Percentiles rank a stretch among this genome's conserved stretches.
Conservation (phyloP, 179 eudicot species). For the Drosera spatulata region DNA sequence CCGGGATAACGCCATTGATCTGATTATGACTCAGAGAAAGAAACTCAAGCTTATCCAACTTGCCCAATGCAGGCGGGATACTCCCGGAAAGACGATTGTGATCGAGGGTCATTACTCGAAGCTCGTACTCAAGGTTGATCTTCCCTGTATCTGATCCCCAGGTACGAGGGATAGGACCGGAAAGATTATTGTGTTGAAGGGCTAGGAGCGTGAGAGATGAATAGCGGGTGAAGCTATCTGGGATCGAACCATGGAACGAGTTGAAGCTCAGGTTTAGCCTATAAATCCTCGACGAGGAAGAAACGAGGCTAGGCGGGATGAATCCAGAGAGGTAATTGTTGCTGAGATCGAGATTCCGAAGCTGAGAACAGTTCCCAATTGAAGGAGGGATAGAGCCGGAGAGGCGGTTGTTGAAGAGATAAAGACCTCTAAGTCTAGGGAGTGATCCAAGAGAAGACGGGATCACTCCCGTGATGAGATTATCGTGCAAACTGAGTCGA, state of each 20-base stretch:
- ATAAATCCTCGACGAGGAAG: conserved; percentile 40
- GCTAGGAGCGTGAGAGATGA: conserved; percentile 44
- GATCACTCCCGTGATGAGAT: conserved; percentile 27
- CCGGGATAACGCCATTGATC: conserved; percentile 36
- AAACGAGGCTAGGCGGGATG: conserved; percentile 32
- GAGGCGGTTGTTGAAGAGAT: conserved; percentile 63
- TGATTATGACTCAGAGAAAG: conserved; percentile 45
- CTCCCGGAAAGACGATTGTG: conserved; percentile 43
- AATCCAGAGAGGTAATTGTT: conserved; percentile 53
- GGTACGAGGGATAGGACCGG: conserved; percentile 49
- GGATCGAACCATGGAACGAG: conserved; percentile 45
- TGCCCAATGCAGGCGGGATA: conserved; percentile 46
- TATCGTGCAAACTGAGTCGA: conserved; percentile 41
- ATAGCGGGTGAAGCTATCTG: conserved; percentile 26
- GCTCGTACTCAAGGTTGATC: conserved; percentile 13
- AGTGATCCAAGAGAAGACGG: conserved; percentile 36
- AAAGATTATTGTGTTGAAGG: conserved; percentile 51
- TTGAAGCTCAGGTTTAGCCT: conserved; percentile 71
- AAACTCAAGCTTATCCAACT: conserved; percentile 33
- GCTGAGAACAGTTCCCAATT: conserved; percentile 25
- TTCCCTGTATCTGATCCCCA: conserved; percentile 22
- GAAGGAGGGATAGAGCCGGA: conserved; percentile 67
- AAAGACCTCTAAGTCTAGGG: conserved; percentile 51
- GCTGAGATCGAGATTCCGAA: conserved; percentile 61
- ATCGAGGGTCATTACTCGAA: conserved; percentile 43